These are phyloP conservation scores for Drechslerella coelobrocha DNA, from an alignment of 2,329 filamentous ascomycete genomes.

Conservation along the genomic window DNA sequence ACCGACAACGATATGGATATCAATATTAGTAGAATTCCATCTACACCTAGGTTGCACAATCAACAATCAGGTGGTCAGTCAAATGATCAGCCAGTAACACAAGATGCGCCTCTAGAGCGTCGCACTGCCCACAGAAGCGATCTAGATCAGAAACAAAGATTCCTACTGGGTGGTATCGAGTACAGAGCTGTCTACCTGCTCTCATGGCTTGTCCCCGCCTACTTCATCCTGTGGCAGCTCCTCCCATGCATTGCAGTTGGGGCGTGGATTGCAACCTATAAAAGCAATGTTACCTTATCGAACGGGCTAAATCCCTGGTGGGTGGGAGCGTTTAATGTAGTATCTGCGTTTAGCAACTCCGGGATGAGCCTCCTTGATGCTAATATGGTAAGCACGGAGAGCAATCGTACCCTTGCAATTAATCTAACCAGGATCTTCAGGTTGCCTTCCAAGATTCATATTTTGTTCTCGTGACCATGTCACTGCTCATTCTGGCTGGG, in stretches of 20 bases:
- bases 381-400: constrained; percentile 66
- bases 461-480: constrained; percentile 51
- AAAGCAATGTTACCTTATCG: constrained; percentile 61
- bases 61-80: constrained; percentile 19
- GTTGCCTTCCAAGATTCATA: constrained; percentile 64
- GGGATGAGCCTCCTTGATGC: constrained; percentile 72
- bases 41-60: constrained; percentile 17
- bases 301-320: constrained; percentile 73
- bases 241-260: constrained; percentile 67
- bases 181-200: constrained; percentile 69
- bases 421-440: constrained; percentile 42
- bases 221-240: constrained; percentile 68
- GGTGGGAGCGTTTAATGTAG: constrained; percentile 71
- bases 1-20: constrained; percentile 10
- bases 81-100: constrained; percentile 8
- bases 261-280: constrained; percentile 67
- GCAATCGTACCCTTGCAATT: background rate
- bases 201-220: constrained; percentile 67
- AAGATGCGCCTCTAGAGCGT: constrained; percentile 6
- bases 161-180: constrained; percentile 68
- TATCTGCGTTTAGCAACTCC: constrained; percentile 75
- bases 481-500: constrained; percentile 52
- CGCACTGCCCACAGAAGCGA: constrained; percentile 54
- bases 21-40: constrained; percentile 3
- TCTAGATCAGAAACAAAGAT: constrained; percentile 64